phyloP scores from a whole-genome alignment of 495 filamentous ascomycete species.

The Talaromyces liani region DNA sequence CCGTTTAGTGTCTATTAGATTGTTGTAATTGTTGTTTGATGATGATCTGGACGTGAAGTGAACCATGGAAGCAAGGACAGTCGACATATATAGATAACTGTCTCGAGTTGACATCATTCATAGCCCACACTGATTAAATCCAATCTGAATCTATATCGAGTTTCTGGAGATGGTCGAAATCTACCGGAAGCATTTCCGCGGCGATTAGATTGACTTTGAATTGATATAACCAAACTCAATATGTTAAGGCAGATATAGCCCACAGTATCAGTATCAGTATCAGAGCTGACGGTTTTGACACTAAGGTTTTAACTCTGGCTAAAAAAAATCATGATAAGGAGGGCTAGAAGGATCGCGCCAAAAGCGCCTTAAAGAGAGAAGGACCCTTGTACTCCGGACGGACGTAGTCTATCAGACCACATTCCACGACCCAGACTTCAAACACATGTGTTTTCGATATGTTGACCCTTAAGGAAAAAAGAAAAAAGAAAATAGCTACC shows the following conservation, averaged over 20 bases:
- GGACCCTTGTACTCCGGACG: not conserved
- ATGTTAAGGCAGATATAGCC: not conserved
- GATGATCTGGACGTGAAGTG: not conserved
- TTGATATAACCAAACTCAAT: not conserved
- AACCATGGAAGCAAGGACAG: not conserved
- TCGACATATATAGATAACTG: not conserved
- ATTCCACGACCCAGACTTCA: not conserved
- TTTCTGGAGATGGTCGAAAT: not conserved
- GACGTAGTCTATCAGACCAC: not conserved
- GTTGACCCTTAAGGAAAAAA: not conserved
- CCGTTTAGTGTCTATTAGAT: not conserved
- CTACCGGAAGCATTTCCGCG: slow-evolving; percentile 7
- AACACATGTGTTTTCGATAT: not conserved
- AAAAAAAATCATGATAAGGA: not conserved
- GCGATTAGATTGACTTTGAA: not conserved
- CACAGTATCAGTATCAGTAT: not conserved
- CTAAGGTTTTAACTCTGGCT: not conserved
- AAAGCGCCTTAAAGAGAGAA: not conserved
- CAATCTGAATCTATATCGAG: not conserved
- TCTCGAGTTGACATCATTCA: not conserved
- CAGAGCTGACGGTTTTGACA: not conserved
- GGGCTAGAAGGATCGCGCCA: not conserved
- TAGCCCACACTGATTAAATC: not conserved
- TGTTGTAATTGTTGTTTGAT: not conserved
- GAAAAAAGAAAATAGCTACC: not conserved